Conservation (phyloP, 495 filamentous ascomycete species). For the Lophiotrema nucula region DNA sequence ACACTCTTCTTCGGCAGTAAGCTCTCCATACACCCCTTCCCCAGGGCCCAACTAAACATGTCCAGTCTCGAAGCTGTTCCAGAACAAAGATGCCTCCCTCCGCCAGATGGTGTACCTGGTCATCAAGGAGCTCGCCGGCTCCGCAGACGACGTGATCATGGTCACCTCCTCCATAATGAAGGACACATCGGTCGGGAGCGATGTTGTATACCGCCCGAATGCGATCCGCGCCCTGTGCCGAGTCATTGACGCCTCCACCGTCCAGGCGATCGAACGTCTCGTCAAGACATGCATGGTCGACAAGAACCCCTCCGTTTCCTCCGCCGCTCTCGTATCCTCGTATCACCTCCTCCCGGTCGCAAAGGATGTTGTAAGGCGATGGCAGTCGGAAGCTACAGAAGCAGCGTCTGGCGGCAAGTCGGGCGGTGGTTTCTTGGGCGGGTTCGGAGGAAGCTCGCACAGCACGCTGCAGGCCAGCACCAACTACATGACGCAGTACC, state of each 20-base stretch:
- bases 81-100: constrained; percentile 97
- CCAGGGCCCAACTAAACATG: not conserved
- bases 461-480: constrained; percentile 67
- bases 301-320: constrained; percentile 97
- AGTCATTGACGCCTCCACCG: constrained; percentile 97
- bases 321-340: constrained; percentile 92
- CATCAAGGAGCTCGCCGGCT: constrained; percentile 88
- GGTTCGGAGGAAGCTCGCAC: constrained; percentile 72
- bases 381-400: constrained; percentile 99
- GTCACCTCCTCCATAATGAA: constrained; percentile 97
- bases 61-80: constrained; percentile 89
- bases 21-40: not conserved
- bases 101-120: constrained; percentile 99
- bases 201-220: constrained; percentile 94
- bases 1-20: constrained; percentile 91
- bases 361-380: constrained; percentile 90
- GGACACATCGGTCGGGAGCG: constrained; percentile 92
- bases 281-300: constrained; percentile 99
- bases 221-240: constrained; percentile 93
- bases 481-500: constrained; percentile 95
- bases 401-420: constrained; percentile 87
- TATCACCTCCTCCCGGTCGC: constrained; percentile 98
- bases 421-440: constrained; percentile 81
- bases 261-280: constrained; percentile 95
- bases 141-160: constrained; percentile 99